phyloP scores from a whole-genome alignment of 805 yeast genomes.

The Clavispora phyllophila region DNA sequence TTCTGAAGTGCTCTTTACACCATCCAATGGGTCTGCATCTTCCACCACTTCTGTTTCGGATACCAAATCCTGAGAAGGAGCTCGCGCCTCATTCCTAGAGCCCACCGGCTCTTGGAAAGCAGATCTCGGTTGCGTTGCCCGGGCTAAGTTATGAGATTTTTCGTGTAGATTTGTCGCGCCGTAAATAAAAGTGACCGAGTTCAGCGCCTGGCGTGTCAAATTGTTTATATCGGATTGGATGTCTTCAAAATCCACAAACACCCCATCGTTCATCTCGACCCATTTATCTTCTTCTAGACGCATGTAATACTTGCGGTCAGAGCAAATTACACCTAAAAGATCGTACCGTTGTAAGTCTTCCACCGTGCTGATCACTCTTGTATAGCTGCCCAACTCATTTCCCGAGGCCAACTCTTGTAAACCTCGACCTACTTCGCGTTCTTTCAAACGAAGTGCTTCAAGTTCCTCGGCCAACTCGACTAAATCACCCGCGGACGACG shows the following conservation, averaged over 20 bases:
- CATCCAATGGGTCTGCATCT: background rate
- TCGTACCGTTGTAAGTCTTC: constrained; percentile 18
- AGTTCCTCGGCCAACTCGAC: constrained; percentile 16
- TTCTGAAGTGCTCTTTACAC: background rate
- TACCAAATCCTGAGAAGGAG: too few species aligned
- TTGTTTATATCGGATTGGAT: constrained; percentile 5
- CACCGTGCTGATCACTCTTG: constrained; percentile 4
- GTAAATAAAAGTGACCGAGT: constrained; percentile 13
- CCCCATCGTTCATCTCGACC: constrained; percentile 12
- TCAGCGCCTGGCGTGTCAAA: constrained; percentile 7
- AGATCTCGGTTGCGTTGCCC: background rate
- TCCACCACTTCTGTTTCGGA: background rate
- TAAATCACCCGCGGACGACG: constrained; percentile 16
- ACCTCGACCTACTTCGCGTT: constrained; percentile 18
- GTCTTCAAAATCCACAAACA: constrained; percentile 9
- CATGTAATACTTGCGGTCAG: constrained; percentile 23
- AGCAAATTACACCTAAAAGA: constrained; percentile 28
- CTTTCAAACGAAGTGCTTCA: constrained; percentile 15
- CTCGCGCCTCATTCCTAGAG: too few species aligned
- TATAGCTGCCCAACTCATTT: constrained; percentile 5
- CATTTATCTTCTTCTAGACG: constrained; percentile 6
- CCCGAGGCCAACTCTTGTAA: constrained; percentile 14
- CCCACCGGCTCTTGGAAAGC: too few species aligned
- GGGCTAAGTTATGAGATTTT: background rate
- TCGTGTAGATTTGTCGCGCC: background rate